Evolutionary conservation across 2,329 filamentous ascomycete species (phyloP).

Genomic region (Tricladium varicosporioides): DNA sequence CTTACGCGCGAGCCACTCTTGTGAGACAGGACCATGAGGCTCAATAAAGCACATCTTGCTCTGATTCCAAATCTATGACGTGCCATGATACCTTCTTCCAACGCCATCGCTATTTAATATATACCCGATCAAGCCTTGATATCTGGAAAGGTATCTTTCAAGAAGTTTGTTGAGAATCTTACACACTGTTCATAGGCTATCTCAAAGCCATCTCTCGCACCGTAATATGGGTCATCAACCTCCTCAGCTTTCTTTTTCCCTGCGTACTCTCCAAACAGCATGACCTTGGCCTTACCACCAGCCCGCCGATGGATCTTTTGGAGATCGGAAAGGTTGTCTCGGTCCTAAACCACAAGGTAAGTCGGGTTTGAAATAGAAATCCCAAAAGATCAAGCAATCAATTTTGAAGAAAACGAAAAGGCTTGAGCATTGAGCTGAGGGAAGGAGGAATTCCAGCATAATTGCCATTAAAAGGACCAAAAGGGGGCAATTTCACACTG

Average conservation of each 20-base stretch:
- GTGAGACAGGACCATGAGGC: background rate
- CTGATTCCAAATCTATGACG: background rate
- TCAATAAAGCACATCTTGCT: background rate
- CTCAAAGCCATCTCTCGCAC: slow-evolving; percentile 76
- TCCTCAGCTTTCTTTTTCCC: slow-evolving; percentile 66
- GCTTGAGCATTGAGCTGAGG: too few relatives aligned
- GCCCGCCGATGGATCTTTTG: slow-evolving; percentile 54
- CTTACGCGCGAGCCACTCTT: background rate
- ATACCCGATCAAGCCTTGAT: slow-evolving; percentile 18
- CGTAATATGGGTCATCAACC: slow-evolving; percentile 90
- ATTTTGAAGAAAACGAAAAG: too few relatives aligned
- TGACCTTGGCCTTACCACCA: slow-evolving; percentile 62
- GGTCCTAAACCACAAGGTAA: slow-evolving; percentile 46
- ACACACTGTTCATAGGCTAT: slow-evolving; percentile 81
- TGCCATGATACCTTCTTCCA: background rate
- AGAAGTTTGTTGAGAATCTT: slow-evolving; percentile 66
- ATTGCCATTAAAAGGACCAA: background rate
- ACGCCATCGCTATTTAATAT: background rate
- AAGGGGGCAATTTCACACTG: background rate
- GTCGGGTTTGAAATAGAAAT: too few relatives aligned
- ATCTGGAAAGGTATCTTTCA: slow-evolving; percentile 30
- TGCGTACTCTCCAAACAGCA: slow-evolving; percentile 82
- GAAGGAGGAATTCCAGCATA: too few relatives aligned
- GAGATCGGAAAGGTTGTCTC: slow-evolving; percentile 73
- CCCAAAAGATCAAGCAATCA: too few relatives aligned